Conservation (phyloP, 768 basidiomycete genomes). For the Leccinum obscurum region DNA sequence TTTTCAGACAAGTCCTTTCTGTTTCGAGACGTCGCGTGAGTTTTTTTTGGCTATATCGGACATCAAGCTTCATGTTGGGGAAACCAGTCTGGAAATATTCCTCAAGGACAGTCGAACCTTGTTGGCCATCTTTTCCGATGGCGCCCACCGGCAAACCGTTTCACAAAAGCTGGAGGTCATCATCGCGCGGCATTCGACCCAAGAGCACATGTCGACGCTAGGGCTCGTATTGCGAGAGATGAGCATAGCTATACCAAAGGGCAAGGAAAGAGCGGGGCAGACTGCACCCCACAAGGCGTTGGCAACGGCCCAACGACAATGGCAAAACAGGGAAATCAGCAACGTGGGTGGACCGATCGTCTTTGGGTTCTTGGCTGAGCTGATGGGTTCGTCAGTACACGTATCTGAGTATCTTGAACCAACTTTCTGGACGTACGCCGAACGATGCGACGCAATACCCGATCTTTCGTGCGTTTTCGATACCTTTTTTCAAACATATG, state of each 20-base stretch:
- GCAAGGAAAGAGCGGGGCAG: too few relatives aligned
- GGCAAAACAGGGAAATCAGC: too few relatives aligned
- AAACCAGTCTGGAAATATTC: slow-evolving; percentile 78
- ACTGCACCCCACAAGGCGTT: too few relatives aligned
- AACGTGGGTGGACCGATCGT: too few relatives aligned
- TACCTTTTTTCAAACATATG: neutral
- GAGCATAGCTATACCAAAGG: too few relatives aligned
- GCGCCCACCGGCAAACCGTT: slow-evolving; percentile 59
- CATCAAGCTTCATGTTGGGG: neutral
- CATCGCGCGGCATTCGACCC: slow-evolving; percentile 40
- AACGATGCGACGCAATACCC: slow-evolving; percentile 38
- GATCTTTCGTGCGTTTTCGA: slow-evolving; percentile 65
- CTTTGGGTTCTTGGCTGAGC: too few relatives aligned
- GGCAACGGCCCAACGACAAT: too few relatives aligned
- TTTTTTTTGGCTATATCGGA: slow-evolving; percentile 7
- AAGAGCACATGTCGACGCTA: too few relatives aligned
- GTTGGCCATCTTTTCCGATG: slow-evolving; percentile 77
- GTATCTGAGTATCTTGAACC: too few relatives aligned
- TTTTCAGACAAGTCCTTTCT: slow-evolving; percentile 83
- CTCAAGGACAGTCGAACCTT: slow-evolving; percentile 91
- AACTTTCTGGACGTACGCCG: too few relatives aligned
- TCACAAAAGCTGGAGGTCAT: slow-evolving; percentile 53
- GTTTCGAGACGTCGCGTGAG: slow-evolving; percentile 90
- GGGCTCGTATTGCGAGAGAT: too few relatives aligned
- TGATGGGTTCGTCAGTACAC: too few relatives aligned